Evolutionary conservation across 768 basidiomycete species (phyloP), one percentile per base, ranked within the genome.

Genomic region (Podaxis mareebaensis): DNA sequence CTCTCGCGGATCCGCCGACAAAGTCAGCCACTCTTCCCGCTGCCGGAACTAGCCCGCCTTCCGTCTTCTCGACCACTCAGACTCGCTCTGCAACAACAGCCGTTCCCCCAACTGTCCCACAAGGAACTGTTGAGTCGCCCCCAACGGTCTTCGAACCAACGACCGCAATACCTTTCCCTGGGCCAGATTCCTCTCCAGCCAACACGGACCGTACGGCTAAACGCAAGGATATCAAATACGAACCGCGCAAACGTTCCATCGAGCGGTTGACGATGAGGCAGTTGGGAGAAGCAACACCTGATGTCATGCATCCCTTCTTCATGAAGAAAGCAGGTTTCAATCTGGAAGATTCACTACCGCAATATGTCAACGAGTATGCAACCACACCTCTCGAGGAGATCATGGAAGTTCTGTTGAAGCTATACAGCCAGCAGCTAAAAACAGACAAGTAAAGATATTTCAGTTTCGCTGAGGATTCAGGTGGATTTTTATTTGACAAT

Each of bases 301-400:
- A 93, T 68, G 89, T 92, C 22, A 91, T 90, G 91, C 91, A 90
- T 72, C 90, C 90, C 2, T 91, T 92, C 75, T 92, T 92, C 76
- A 90, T 89, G 85, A 89, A 92, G 69, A 90, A 86, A 70, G 86
- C 91, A 1, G 90, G 92, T 0, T 92, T 94, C 76, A 92, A 86
- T 70, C 74, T 94, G 55, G 90, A 93, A 71, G 91, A 93, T 66
- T 88, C 91, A 0, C 71, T 94, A n/a, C 92, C 93, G 12, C 90
- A 91, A 66, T 93, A 92, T 68, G 90, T 95, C 40, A 85, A 94
- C 63, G 92, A 95, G 73, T 94, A 91, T 65, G 93, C 90, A 5
- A 89, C 91, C n/a, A 76, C 81, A 61, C 91, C 93, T 3, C 75
- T 94, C 53, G 92, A 93, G 75, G 85, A 91, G 70, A 91, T 95